phyloP scores from a whole-genome alignment of 768 basidiomycete species.

The Boletus patriciae region DNA sequence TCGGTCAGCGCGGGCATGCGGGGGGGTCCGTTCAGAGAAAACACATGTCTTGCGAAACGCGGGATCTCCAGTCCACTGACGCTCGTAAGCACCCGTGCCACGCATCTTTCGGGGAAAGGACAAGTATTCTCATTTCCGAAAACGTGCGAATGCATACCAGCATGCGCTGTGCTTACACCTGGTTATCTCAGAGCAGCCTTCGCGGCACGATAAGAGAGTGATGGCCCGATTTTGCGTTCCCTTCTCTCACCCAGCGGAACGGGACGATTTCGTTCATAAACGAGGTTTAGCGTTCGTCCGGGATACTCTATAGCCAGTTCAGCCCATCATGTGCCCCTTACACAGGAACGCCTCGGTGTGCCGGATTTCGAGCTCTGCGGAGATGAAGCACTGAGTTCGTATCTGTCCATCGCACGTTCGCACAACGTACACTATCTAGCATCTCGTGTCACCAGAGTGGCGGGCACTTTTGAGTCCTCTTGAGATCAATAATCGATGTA shows the following conservation, averaged over 20 bases:
- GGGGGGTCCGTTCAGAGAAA: constrained; percentile 7
- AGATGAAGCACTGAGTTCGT: constrained; percentile 26
- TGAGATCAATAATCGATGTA: constrained; percentile 25
- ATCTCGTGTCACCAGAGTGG: constrained; percentile 15
- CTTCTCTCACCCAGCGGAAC: constrained; percentile 7
- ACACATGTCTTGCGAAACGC: neutral
- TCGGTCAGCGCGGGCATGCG: neutral
- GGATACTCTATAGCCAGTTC: constrained; percentile 29
- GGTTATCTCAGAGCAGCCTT: constrained; percentile 18
- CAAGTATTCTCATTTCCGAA: constrained; percentile 21
- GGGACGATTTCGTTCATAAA: constrained; percentile 15
- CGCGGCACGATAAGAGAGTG: constrained; percentile 11
- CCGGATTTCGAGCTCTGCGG: constrained; percentile 27
- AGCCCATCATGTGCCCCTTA: constrained; percentile 12
- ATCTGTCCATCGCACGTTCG: constrained; percentile 29
- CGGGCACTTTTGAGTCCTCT: constrained; percentile 1
- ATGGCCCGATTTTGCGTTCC: constrained; percentile 9
- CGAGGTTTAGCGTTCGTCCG: constrained; percentile 7
- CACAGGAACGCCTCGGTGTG: constrained; percentile 31
- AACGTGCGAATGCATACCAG: neutral
- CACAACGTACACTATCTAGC: constrained; percentile 14
- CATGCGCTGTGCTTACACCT: neutral
- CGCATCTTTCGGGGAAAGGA: constrained; percentile 8
- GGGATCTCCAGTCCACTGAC: constrained; percentile 9
- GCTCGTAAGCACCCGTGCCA: constrained; percentile 14